These are phyloP conservation scores for Neurospora sp. DNA, from an alignment of 495 filamentous ascomycete genomes.

Conservation along the genomic window DNA sequence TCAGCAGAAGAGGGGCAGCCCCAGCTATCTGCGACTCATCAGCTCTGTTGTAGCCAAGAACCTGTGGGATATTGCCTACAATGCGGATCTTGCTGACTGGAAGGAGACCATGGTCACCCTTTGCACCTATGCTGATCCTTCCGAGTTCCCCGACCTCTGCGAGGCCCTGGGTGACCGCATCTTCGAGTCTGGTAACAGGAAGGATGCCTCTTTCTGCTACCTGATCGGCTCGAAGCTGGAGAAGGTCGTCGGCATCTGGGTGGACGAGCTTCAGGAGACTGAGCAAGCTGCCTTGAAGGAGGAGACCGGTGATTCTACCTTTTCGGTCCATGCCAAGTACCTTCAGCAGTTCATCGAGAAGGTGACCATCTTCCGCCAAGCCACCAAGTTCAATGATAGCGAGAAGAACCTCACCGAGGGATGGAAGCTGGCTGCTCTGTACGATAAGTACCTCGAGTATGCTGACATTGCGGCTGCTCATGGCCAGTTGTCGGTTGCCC, in stretches of 20 bases:
- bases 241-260: slow-evolving; percentile 92
- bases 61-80: slow-evolving; percentile 95
- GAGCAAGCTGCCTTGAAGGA: slow-evolving; percentile 66
- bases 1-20: slow-evolving; percentile 64
- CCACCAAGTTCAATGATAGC: slow-evolving; percentile 79
- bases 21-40: slow-evolving; percentile 86
- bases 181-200: slow-evolving; percentile 61
- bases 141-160: slow-evolving; percentile 92
- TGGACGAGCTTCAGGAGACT: slow-evolving; percentile 71
- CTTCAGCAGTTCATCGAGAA: slow-evolving; percentile 95
- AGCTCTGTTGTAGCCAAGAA: slow-evolving; percentile 93
- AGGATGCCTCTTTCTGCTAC: slow-evolving; percentile 93
- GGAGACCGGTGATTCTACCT: slow-evolving; percentile 60
- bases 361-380: slow-evolving; percentile 92
- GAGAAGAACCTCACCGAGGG: slow-evolving; percentile 58
- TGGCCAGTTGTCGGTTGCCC: slow-evolving; percentile 74
- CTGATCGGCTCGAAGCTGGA: slow-evolving; percentile 92
- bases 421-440: slow-evolving; percentile 84
- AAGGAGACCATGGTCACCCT: slow-evolving; percentile 93
- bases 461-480: slow-evolving; percentile 89
- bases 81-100: slow-evolving; percentile 87
- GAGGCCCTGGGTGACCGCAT: slow-evolving; percentile 91
- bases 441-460: slow-evolving; percentile 95
- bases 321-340: slow-evolving; percentile 82
- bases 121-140: slow-evolving; percentile 84